These are phyloP conservation scores for Cercospora janseana DNA, from an alignment of 2,329 filamentous ascomycete species.

Conservation along the genomic window DNA sequence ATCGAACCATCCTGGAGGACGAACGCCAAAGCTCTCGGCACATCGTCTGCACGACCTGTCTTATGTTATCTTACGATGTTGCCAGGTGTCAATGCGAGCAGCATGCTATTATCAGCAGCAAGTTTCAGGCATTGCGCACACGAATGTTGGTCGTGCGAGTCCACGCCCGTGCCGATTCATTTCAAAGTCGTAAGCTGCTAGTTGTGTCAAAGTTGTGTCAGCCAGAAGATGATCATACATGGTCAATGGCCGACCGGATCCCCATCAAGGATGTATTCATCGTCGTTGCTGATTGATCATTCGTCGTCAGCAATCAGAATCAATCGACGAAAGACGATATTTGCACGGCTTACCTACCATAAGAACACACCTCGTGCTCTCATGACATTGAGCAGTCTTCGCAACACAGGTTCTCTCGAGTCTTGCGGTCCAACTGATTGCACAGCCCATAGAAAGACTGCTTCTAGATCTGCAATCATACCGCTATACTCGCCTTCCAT, in stretches of 20 bases:
- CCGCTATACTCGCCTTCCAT: slow-evolving; percentile 21
- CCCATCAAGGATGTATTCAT: slow-evolving; percentile 8
- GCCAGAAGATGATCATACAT: background rate
- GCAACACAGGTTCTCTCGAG: slow-evolving; percentile 12
- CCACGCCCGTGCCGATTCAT: background rate
- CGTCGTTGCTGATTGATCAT: slow-evolving; percentile 11
- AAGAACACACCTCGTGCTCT: slow-evolving; percentile 15
- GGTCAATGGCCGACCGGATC: slow-evolving; percentile 8
- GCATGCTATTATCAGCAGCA: background rate
- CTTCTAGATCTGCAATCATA: slow-evolving; percentile 17
- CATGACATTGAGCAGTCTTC: slow-evolving; percentile 14
- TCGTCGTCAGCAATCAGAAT: no score
- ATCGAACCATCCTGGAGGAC: slow-evolving; percentile 9
- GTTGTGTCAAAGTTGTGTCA: background rate
- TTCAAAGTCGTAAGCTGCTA: background rate
- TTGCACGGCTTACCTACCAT: slow-evolving; percentile 10
- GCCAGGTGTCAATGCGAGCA: no score
- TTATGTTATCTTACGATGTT: no score
- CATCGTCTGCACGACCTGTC: no score
- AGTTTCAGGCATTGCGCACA: slow-evolving; percentile 1
- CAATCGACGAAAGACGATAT: no score
- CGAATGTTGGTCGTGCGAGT: background rate
- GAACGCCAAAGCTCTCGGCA: background rate
- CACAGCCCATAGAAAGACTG: slow-evolving; percentile 9
- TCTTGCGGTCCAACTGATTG: slow-evolving; percentile 5